Percentiles rank a stretch among this genome's conserved stretches.
Conservation (phyloP, 345 rosid species). For the Streptanthus diversifolius region DNA sequence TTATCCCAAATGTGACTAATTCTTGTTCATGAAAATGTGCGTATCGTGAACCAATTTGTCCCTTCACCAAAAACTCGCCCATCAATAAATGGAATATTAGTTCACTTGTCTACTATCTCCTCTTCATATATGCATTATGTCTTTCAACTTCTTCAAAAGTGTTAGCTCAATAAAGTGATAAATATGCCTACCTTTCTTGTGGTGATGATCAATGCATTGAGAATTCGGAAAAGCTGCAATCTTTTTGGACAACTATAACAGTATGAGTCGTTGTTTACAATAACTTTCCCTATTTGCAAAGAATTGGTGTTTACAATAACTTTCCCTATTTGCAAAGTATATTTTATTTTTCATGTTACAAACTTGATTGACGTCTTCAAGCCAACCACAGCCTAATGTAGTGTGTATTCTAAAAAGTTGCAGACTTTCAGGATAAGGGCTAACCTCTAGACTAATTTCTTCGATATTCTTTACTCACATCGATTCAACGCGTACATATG, state of each 20-base stretch:
- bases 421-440: neutral
- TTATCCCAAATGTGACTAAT: conserved; percentile 13
- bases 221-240: neutral
- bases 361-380: conserved; percentile 1
- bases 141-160: neutral
- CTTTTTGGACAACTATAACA: neutral
- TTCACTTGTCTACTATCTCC: conserved; percentile 11
- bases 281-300: too few relatives aligned
- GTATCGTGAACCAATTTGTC: conserved; percentile 12
- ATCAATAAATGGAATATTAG: conserved; percentile 28
- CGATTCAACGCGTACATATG: conserved; percentile 4
- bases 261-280: too few relatives aligned
- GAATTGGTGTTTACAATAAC: neutral
- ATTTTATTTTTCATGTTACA: conserved; percentile 9
- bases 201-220: neutral
- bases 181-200: neutral
- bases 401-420: neutral
- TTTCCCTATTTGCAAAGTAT: neutral
- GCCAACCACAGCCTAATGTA: neutral
- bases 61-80: neutral
- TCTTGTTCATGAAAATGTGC: conserved; percentile 21
- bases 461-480: neutral
- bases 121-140: neutral
- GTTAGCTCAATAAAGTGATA: neutral
- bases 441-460: neutral